phyloP scores from a whole-genome alignment of 2,329 filamentous ascomycete genomes.

The Lachnellula subtilissima region DNA sequence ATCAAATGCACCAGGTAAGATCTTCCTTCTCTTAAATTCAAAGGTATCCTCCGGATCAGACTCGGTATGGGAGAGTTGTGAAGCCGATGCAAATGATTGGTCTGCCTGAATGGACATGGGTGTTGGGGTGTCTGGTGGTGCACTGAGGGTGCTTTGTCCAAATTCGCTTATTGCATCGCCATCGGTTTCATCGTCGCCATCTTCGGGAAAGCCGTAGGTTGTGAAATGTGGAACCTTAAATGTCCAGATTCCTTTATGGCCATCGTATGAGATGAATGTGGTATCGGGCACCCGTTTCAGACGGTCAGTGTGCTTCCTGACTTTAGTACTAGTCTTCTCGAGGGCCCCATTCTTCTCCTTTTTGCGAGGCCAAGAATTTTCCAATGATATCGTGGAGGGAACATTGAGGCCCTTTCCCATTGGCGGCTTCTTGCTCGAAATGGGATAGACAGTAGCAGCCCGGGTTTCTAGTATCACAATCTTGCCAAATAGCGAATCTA shows the following conservation, averaged over 20 bases:
- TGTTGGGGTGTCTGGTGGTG: constrained; percentile 39
- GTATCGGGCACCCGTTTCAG: constrained; percentile 77
- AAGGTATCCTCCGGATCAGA: constrained; percentile 34
- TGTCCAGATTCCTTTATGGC: constrained; percentile 76
- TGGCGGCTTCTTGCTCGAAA: constrained; percentile 71
- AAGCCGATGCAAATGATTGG: constrained; percentile 34
- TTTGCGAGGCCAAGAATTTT: constrained; percentile 87
- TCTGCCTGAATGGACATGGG: constrained; percentile 30
- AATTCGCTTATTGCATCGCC: constrained; percentile 41
- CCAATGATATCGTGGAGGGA: constrained; percentile 78
- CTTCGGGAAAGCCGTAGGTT: constrained; percentile 81
- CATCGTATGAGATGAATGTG: constrained; percentile 74
- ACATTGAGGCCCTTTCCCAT: constrained; percentile 88
- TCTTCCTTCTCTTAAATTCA: constrained; percentile 33
- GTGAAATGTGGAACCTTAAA: constrained; percentile 97
- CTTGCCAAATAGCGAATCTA: constrained; percentile 73
- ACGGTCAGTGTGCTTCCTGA: constrained; percentile 77
- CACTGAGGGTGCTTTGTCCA: constrained; percentile 46
- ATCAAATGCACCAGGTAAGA: constrained; percentile 78
- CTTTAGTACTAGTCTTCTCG: constrained; percentile 58
- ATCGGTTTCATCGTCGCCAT: constrained; percentile 59
- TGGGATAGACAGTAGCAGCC: constrained; percentile 79
- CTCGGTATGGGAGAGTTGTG: constrained; percentile 32
- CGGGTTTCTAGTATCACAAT: constrained; percentile 75
- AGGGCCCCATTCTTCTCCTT: constrained; percentile 49